Percentiles rank a stretch among this genome's conserved stretches.
Conservation (phyloP, 148 eudicot species). For the Camellia sinensis region DNA sequence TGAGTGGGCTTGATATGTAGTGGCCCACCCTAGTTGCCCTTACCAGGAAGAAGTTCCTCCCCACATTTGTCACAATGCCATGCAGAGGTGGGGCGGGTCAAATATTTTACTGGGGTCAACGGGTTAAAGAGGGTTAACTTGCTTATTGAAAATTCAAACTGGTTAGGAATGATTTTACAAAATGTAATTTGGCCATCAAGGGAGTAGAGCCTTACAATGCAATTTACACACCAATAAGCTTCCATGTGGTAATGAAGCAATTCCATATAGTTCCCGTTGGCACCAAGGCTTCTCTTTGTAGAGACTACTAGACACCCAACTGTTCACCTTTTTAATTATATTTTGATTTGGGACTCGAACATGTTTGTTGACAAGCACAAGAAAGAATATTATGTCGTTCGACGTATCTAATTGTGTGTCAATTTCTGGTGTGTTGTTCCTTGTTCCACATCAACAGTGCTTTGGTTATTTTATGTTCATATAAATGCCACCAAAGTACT, state of each 20-base stretch:
- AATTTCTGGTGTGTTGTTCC: neutral
- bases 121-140: neutral
- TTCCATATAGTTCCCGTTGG: neutral
- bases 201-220: neutral
- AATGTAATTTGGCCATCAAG: neutral
- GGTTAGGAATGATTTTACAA: neutral
- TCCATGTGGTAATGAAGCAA: neutral
- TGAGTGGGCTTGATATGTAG: neutral
- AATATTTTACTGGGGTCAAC: neutral
- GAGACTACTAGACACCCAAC: too few species aligned
- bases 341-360: neutral
- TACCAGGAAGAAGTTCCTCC: neutral
- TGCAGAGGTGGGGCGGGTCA: neutral
- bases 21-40: neutral
- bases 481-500: neutral
- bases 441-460: neutral
- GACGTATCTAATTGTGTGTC: neutral
- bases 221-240: neutral
- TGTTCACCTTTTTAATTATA: neutral
- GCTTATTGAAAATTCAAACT: neutral
- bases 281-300: neutral
- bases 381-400: neutral
- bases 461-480: neutral
- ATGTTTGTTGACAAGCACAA: conserved; percentile 6
- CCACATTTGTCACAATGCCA: neutral